A percentile compares a stretch with the other conserved stretches of the same genome.
phyloP scores from a whole-genome alignment of 768 basidiomycete genomes.

The Termitomyces sp. region DNA sequence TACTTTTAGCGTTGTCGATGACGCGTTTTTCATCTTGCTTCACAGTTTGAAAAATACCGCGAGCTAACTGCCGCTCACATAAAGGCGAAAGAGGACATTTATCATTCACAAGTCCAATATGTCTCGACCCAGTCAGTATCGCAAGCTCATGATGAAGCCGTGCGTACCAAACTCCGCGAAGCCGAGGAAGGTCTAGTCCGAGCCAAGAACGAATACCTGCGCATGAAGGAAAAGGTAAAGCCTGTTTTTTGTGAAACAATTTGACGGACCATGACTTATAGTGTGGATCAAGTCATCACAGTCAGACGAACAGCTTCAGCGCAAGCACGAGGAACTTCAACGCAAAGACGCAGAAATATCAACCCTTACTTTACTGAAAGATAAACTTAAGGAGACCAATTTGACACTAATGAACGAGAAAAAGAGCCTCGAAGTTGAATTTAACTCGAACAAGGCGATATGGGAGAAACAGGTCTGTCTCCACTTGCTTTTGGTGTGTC shows the following conservation, averaged over 20 bases:
- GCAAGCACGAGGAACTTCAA: neutral
- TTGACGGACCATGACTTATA: neutral
- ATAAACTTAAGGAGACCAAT: neutral
- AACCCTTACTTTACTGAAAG: neutral
- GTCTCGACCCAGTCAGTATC: neutral
- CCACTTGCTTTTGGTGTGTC: neutral
- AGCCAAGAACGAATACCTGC: conserved; percentile 29
- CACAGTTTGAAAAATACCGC: conserved; percentile 5
- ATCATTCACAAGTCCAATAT: neutral
- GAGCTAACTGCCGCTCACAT: neutral
- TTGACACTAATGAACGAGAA: neutral
- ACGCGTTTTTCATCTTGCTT: conserved; percentile 6
- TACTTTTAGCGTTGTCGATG: neutral
- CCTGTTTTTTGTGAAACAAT: neutral
- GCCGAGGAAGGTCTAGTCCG: conserved; percentile 30
- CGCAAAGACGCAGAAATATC: neutral
- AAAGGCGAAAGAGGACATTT: neutral
- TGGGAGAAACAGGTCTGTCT: conserved; percentile 1
- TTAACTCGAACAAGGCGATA: neutral
- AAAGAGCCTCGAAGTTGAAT: neutral
- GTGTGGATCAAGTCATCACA: conserved; percentile 1
- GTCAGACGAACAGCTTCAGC: neutral
- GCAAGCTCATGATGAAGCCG: neutral
- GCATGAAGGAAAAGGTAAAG: conserved; percentile 27
- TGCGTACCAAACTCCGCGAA: conserved; percentile 19